Evolutionary conservation across 495 filamentous ascomycete species (phyloP), one percentile per base, ranked within the genome.

Genomic region (Entonaema liquescens): DNA sequence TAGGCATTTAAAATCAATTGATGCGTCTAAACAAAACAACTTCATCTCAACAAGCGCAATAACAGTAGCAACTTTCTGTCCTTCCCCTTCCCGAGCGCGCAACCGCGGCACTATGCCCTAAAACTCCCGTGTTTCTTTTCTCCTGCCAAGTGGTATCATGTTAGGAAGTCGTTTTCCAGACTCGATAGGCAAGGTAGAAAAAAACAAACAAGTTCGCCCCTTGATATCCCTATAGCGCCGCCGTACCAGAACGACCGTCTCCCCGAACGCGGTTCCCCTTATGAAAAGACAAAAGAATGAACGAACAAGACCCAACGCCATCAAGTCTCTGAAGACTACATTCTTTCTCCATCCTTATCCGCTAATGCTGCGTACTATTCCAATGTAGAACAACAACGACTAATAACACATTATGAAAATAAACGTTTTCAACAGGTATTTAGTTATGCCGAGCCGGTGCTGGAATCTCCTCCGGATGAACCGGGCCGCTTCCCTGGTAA

Each of bases 381-480:
- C 52, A 59, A 62, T 58, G 54, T 54, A 59, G 47, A 57, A 67
- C 65, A n/a, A 2, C 31, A 33, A 64, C 47, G 62, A 67, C 60
- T 67, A 62, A 73, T 71, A 73, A 73, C 38, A 69, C 52, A 65
- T 52, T 61, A 49, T 47, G n/a, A 53, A 49, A 74, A 75, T 71
- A 58, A 73, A 62, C 47, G 63, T 67, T 25, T 44, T n/a, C n/a
- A n/a, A n/a, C n/a, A n/a, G n/a, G n/a, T n/a, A n/a, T n/a, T n/a
- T 13, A 21, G 26, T 63, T 69, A 77, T 55, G 72, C 53, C 23
- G 74, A 75, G 26, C 63, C 58, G 29, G 28, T 70, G 29, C 70
- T 77, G 29, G 75, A 77, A 25, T 56, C 73, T 0, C 70, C 72
- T 38, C 70, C 75, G 17, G 75, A 73, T 50, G 75, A 75, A 6